phyloP scores from a whole-genome alignment of 2,329 filamentous ascomycete species.

The Colletotrichum musicola region DNA sequence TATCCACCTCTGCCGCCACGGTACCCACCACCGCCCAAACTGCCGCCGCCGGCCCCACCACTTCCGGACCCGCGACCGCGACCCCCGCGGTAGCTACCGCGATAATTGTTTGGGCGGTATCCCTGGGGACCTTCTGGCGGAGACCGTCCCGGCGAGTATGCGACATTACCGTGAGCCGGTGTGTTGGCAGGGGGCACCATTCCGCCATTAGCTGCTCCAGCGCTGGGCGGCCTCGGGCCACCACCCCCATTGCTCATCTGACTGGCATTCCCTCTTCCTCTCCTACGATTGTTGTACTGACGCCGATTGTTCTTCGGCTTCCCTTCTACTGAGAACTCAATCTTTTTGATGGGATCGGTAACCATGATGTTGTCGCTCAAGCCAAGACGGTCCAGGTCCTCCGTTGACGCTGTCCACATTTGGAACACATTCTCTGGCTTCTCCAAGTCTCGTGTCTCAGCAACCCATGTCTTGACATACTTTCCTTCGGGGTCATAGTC shows the following conservation, averaged over 20 bases:
- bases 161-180: background rate
- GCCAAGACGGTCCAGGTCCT: constrained; percentile 68
- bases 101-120: constrained; percentile 23
- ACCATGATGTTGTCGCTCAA: constrained; percentile 73
- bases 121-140: constrained; percentile 27
- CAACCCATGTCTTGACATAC: constrained; percentile 81
- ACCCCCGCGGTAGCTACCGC: constrained; percentile 24
- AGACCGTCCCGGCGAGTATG: background rate
- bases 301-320: constrained; percentile 56
- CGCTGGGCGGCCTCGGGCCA: background rate
- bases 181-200: background rate
- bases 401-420: constrained; percentile 72
- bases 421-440: constrained; percentile 75
- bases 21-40: background rate
- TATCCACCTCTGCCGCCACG: constrained; percentile 5
- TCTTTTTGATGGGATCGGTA: constrained; percentile 73
- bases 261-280: constrained; percentile 40
- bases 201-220: background rate
- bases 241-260: constrained; percentile 8
- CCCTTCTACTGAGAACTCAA: constrained; percentile 71
- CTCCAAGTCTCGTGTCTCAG: constrained; percentile 70
- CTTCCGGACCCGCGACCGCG: constrained; percentile 15
- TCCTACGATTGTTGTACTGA: constrained; percentile 46
- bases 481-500: constrained; percentile 79
- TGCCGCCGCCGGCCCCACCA: constrained; percentile 1